These are phyloP conservation scores for Candida multigemmis DNA, from an alignment of 805 yeast species.

Conservation along the genomic window DNA sequence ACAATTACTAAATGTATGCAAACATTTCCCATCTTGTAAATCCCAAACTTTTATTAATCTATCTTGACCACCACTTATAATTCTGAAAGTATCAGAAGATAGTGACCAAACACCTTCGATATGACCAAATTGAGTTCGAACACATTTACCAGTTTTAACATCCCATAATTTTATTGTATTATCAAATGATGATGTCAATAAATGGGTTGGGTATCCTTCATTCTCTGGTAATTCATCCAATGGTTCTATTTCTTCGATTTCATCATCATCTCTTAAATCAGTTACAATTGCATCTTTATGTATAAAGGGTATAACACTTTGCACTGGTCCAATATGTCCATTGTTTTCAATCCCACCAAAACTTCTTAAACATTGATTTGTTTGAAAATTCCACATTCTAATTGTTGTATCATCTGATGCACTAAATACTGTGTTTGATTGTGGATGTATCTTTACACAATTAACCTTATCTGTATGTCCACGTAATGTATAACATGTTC, in stretches of 20 bases:
- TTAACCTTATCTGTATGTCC: conserved; percentile 94
- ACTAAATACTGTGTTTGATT: conserved; percentile 70
- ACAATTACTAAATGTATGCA: conserved; percentile 84
- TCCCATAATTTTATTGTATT: conserved; percentile 94
- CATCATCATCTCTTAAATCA: conserved; percentile 31
- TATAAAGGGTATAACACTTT: conserved; percentile 79
- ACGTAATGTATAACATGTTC: conserved; percentile 85
- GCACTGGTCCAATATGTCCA: conserved; percentile 94
- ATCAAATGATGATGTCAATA: conserved; percentile 81
- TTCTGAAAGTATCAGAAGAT: conserved; percentile 91
- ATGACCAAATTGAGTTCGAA: conserved; percentile 94
- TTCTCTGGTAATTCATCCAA: conserved; percentile 3
- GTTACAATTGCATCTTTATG: conserved; percentile 53
- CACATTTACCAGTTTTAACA: conserved; percentile 75
- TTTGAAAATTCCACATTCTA: conserved; percentile 86
- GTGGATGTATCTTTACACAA: conserved; percentile 76
- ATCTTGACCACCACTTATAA: conserved; percentile 93
- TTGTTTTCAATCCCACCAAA: conserved; percentile 66
- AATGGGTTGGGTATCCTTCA: conserved; percentile 60
- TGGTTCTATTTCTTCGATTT: conserved; percentile 7
- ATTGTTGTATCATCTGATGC: conserved; percentile 90
- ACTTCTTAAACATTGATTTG: conserved; percentile 69
- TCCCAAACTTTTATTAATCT: conserved; percentile 90
- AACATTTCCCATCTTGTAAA: conserved; percentile 84
- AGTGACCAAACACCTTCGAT: conserved; percentile 98